Evolutionary conservation across 768 basidiomycete species (phyloP), one percentile per base, ranked within the genome.

Genomic region (Saitozyma podzolica): DNA sequence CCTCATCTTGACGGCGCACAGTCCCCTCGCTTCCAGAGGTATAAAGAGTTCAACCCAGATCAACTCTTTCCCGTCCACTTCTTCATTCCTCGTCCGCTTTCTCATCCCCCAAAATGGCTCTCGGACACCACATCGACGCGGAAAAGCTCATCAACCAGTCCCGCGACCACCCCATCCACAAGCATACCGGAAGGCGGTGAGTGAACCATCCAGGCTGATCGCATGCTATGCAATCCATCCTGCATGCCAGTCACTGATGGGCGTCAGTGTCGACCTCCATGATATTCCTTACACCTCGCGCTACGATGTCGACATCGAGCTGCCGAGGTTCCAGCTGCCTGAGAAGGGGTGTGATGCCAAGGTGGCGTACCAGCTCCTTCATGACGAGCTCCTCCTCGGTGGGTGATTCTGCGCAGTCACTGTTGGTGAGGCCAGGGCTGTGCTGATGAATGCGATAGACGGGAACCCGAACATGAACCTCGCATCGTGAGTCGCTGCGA

Each of bases 401-500:
- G 11, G 58, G 72, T 68, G 10, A 9, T 14, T 60, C 54, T 61
- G 40, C 13, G 20, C 20, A 16, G 13, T 10, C 9, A 40, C 14
- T 43, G 29, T 17, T 1, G n/a, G 42, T 42, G 6, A 40, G n/a
- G 37, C 65, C 62, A 5, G 29, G 29, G 29, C 29, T 29, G 29
- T 29, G 29, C 29, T 29, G 29, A 29, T 29, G 29, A 41, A 59
- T 39, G 19, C 41, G 20, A 11, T 47, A 72, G 85, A 86, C 61
- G 86, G 86, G 11, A 78, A 81, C 39, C 84, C 86, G 10, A 78
- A 81, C 40, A 84, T 86, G 77, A 87, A 87, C 76, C 81, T 88
- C 13, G 87, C 87, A 0, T 86, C 86, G 57, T 78, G 54, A 63
- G 68, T 29, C 42, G 50, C 29, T 9, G 8, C 16, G 40, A n/a